Conservation (phyloP, 805 yeast genomes). For the Ogataea degrootiae region DNA sequence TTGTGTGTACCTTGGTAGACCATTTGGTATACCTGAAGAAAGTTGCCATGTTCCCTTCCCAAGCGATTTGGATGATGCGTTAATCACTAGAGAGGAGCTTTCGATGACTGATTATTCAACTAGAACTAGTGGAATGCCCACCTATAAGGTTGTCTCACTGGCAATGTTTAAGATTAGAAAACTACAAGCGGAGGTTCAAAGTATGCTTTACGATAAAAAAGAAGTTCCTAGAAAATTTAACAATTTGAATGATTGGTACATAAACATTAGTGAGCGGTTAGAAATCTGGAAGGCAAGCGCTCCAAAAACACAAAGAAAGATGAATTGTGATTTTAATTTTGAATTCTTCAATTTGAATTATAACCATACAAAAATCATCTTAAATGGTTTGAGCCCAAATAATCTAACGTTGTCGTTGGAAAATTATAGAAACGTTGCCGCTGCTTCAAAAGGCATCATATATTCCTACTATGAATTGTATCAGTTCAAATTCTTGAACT, state of each 20-base stretch:
- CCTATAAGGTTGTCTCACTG: conserved; percentile 64
- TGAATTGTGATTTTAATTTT: conserved; percentile 71
- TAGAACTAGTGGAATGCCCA: conserved; percentile 32
- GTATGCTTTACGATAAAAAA: conserved; percentile 63
- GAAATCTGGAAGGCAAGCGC: conserved; percentile 58
- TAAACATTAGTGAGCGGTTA: conserved; percentile 43
- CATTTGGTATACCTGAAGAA: conserved; percentile 85
- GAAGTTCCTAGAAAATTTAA: conserved; percentile 64
- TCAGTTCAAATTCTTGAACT: conserved; percentile 58
- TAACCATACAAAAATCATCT: conserved; percentile 63
- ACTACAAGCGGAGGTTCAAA: conserved; percentile 74
- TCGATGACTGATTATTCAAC: conserved; percentile 35
- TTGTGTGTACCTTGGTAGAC: conserved; percentile 81
- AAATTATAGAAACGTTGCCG: conserved; percentile 54
- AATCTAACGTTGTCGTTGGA: conserved; percentile 47
- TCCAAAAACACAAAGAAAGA: conserved; percentile 51
- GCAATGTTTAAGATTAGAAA: conserved; percentile 66
- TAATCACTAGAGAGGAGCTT: conserved; percentile 35
- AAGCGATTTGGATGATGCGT: conserved; percentile 66
- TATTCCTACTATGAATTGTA: conserved; percentile 55
- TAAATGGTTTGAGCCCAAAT: conserved; percentile 77
- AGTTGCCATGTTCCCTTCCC: conserved; percentile 70
- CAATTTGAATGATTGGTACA: conserved; percentile 59
- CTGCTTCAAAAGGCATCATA: conserved; percentile 64
- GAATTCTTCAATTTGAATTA: conserved; percentile 72